A percentile compares a stretch with the other conserved stretches of the same genome.
Conservation (phyloP, 225 moss, liverwort and hornwort genomes). For the Sphagnum contortum region DNA sequence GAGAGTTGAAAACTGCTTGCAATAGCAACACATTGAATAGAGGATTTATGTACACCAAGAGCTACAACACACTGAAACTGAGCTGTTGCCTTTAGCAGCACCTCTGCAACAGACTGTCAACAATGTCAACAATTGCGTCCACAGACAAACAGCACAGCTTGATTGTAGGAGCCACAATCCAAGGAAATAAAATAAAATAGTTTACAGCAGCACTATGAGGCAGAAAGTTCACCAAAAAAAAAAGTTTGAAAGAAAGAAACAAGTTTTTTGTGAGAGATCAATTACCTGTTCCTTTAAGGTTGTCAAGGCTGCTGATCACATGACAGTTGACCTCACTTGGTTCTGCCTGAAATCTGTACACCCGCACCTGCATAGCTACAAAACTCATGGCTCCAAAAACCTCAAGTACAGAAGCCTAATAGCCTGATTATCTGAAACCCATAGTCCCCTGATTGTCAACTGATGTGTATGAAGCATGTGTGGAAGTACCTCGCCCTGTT, state of each 20-base stretch:
- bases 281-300: slow-evolving; percentile 4
- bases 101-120: slow-evolving; percentile 27
- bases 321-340: slow-evolving; percentile 49
- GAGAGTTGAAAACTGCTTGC: slow-evolving; percentile 50
- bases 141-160: no score
- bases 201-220: no score
- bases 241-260: no score
- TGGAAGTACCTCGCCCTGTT: slow-evolving; percentile 63
- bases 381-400: not conserved
- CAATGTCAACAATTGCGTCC: no score
- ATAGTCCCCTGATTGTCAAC: no score
- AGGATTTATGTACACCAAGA: slow-evolving; percentile 48
- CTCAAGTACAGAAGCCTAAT: no score
- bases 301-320: slow-evolving; percentile 24
- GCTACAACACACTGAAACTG: slow-evolving; percentile 60
- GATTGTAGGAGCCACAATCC: no score
- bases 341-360: slow-evolving; percentile 44
- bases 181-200: no score
- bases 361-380: slow-evolving; percentile 44
- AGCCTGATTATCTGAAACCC: no score
- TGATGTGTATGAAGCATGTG: no score
- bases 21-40: slow-evolving; percentile 51
- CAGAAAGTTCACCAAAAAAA: no score
- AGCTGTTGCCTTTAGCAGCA: slow-evolving; percentile 36
- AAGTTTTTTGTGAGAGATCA: no score